phyloP scores from a whole-genome alignment of 2,329 filamentous ascomycete genomes.

The Trichophyton schoenleinii region DNA sequence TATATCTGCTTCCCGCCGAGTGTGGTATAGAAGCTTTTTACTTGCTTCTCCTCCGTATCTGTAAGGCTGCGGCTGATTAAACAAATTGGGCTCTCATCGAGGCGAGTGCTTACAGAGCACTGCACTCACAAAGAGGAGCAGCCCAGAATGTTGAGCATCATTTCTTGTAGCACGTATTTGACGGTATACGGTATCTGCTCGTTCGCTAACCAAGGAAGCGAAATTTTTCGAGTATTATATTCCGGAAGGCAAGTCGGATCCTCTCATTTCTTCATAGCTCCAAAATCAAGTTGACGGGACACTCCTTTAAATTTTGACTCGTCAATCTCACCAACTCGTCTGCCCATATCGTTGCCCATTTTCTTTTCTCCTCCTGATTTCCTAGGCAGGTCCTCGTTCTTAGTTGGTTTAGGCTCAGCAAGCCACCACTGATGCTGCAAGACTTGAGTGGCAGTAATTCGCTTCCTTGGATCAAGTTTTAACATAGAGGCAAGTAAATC shows the following conservation, averaged over 20 bases:
- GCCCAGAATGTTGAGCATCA: neutral
- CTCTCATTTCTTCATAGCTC: conserved; percentile 17
- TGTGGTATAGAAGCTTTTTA: no score
- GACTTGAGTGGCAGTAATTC: conserved; percentile 64
- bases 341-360: conserved; percentile 70
- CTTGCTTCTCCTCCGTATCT: no score
- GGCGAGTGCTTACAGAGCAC: no score
- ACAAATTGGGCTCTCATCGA: no score
- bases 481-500: conserved; percentile 81
- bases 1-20: no score
- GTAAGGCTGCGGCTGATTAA: no score
- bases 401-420: conserved; percentile 67
- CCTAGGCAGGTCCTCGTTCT: conserved; percentile 66
- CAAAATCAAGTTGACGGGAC: conserved; percentile 72
- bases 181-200: neutral
- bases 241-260: neutral
- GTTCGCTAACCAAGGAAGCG: neutral
- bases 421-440: conserved; percentile 80
- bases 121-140: no score
- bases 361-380: conserved; percentile 62
- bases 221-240: neutral
- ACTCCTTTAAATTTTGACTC: conserved; percentile 56
- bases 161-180: neutral
- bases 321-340: conserved; percentile 59
- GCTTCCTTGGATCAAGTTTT: conserved; percentile 70